Base-by-base conservation (phyloP, 768 basidiomycete genomes). In the Lentinula sp. region DNA sequence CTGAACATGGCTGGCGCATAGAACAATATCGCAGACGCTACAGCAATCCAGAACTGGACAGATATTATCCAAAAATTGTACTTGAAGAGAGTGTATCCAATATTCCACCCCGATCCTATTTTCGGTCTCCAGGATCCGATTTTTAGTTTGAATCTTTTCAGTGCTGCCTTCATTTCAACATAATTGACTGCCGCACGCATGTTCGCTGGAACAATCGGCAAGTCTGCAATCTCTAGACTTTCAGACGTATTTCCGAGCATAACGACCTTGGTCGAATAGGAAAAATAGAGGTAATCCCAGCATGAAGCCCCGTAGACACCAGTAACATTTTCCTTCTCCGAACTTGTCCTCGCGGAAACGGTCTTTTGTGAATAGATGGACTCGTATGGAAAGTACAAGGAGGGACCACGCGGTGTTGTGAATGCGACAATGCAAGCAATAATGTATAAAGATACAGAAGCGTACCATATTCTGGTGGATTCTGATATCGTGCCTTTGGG, bases 211-310 rank as follows among this genome's bases (percentile, higher is more conserved):
- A 95, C 81, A 58, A 95, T 85, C 5, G 94, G 95, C 34, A 97
- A 76, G 69, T 97, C 93, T 62, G 86, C 92, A 21, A 93, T 91
- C 65, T 96, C 91, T 50, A 96, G 80, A 61, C 83, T 87, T 60
- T 82, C 79, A 1, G 88, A 78, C 2, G 77, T 78, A 72, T 92
- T 85, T 2, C 93, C 94, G 45, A 94, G 84, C 83, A 86, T 85
- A 59, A 95, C 84, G 13, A 97, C 91, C 62, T 88, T 86, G 1
- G 93, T 95, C 40, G 89, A 92, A 70, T 93, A 95, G 15, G 85
- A 85, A 72, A 97, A 97, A n/a, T 94, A 73, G 5, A 97, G 72
- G 55, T 76, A 74, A 60, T 81, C 83, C 78, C 80, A 84, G 0
- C 80, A 74, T 4, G 86, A 87, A 23, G 84, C 78, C 60, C 79